Percentiles rank a stretch among this genome's conserved stretches.
Conservation (phyloP, 352 stramenopile species). For the Phytophthora crassamura region DNA sequence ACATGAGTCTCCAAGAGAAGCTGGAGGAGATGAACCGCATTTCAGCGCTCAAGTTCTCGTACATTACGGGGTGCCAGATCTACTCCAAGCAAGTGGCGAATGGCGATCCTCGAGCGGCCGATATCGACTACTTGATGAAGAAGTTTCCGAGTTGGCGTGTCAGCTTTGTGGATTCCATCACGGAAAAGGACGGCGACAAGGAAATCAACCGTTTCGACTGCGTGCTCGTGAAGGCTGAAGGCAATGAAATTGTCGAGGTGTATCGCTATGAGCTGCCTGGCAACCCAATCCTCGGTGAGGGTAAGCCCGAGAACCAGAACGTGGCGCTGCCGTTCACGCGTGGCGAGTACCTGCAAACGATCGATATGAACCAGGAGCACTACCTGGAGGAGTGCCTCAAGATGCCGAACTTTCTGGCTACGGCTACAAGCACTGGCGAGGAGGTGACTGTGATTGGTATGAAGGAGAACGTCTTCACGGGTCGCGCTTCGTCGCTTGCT, state of each 20-base stretch:
- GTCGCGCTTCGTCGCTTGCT: conserved; percentile 83
- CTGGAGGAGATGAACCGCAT: conserved; percentile 87
- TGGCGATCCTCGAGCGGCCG: conserved; percentile 81
- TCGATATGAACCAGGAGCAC: conserved; percentile 93
- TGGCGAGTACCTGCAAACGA: conserved; percentile 89
- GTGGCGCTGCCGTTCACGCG: conserved; percentile 86
- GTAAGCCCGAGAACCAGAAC: conserved; percentile 91
- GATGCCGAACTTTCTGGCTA: conserved; percentile 89
- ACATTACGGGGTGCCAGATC: conserved; percentile 90
- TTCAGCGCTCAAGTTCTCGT: conserved; percentile 88
- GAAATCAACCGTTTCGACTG: conserved; percentile 64
- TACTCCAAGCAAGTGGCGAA: conserved; percentile 84
- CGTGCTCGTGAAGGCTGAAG: conserved; percentile 83
- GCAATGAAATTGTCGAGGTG: conserved; percentile 85
- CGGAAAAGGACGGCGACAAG: conserved; percentile 43
- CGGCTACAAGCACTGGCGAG: conserved; percentile 55
- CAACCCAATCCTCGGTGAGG: conserved; percentile 89
- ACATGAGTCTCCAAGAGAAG: conserved; percentile 74
- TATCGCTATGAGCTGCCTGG: conserved; percentile 89
- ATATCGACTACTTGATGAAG: conserved; percentile 91
- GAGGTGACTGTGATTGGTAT: conserved; percentile 89
- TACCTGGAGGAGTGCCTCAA: conserved; percentile 91
- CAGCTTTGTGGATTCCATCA: conserved; percentile 86
- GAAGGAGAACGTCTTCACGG: conserved; percentile 91
- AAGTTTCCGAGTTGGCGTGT: conserved; percentile 91